Percentiles rank a stretch among this genome's conserved stretches.
phyloP scores from a whole-genome alignment of 805 yeast genomes.

The Wickerhamomyces bovis region DNA sequence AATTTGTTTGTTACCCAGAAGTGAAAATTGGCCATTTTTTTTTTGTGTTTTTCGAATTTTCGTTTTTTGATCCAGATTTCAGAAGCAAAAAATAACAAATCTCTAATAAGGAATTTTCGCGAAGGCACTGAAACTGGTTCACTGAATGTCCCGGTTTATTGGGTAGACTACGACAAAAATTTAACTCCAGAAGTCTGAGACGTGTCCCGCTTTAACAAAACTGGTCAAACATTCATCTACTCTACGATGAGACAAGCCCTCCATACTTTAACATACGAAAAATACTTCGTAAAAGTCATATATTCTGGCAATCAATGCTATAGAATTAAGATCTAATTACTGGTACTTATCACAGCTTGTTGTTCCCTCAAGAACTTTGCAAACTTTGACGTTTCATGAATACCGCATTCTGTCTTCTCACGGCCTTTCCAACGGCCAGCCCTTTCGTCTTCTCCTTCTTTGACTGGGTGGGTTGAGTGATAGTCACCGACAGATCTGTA shows the following conservation, averaged over 20 bases:
- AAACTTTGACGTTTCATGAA: slow-evolving; percentile 76
- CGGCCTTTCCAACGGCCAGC: slow-evolving; percentile 97
- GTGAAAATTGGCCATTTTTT: neutral
- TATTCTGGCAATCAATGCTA: neutral
- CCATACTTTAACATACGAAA: too few species aligned
- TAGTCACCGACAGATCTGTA: slow-evolving; percentile 93
- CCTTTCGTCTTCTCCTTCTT: slow-evolving; percentile 90
- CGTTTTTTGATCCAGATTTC: slow-evolving; percentile 1
- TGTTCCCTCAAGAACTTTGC: slow-evolving; percentile 44
- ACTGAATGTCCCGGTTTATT: neutral
- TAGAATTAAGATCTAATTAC: neutral
- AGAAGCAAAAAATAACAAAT: neutral
- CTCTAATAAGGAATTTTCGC: neutral
- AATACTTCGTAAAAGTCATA: neutral
- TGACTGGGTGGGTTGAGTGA: slow-evolving; percentile 88
- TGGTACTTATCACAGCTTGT: neutral
- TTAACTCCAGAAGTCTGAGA: neutral
- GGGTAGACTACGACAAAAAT: neutral
- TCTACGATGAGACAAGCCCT: too few species aligned
- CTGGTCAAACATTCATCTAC: too few species aligned
- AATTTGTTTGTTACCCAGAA: neutral
- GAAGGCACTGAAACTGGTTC: neutral
- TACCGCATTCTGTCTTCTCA: slow-evolving; percentile 92
- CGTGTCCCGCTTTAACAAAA: neutral
- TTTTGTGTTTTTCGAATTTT: neutral